Base-by-base conservation (phyloP, 1,139 yeast genomes). In the Pichia sp. region DNA sequence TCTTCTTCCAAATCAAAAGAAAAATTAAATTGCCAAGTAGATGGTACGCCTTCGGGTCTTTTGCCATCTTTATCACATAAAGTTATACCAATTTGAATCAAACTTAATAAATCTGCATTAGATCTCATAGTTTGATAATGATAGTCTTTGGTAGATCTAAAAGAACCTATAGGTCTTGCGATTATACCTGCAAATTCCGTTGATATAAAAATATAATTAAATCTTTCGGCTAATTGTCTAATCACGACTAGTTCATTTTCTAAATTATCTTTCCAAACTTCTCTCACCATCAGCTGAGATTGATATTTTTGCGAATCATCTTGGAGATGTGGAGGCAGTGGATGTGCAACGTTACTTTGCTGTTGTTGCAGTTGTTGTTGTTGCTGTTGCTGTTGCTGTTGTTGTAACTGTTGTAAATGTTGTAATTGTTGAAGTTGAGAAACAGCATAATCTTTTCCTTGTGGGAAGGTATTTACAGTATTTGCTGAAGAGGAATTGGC, bases 11-110 rank as follows among this genome's bases (percentile, higher is more conserved):
- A 68, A 62, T 86, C 92, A 64, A 87, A 92, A 55, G 75, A 73
- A 68, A 92, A 89, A 63, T 94, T 94, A 68, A 92, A 90, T 63
- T 92, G 97, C 96, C 97, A 92, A 27, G 96, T 87, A n/a, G 86
- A 77, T 35, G 83, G 74, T 36, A 76, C 71, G 43, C 74, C 71
- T 49, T 82, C 90, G 7, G 89, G 87, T 49, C 80, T 81, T 53
- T 81, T 80, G 26, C 92, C 92, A 52, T 76, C 77, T 43, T 78
- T 74, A 63, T 90, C 96, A 44, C 92, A 76, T 30, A 90, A 71
- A 24, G 97, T 87, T 49, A 92, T 73, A 3, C 96, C 95, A 43
- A 92, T 75, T 65, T 92, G 98, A 48, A 92, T 82, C 54, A 92
- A 78, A 55, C 83, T 83, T 52, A 90, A 68, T 46, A 92, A 71